phyloP scores from a whole-genome alignment of 2,329 filamentous ascomycete species.

The Blumeria graminis region DNA sequence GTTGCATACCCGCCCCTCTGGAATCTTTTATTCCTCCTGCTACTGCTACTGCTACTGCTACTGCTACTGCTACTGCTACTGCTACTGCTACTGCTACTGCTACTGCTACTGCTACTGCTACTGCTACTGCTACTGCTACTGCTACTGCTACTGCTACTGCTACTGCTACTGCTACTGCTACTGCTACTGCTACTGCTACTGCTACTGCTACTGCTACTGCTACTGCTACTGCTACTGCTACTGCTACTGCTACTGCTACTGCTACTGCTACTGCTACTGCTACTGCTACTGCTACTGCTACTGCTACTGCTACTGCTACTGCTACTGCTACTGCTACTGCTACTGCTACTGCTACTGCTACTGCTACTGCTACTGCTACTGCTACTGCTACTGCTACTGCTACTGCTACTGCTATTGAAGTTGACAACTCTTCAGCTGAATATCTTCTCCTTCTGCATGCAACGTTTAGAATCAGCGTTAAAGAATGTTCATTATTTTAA shows the following conservation, averaged over 20 bases:
- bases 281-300: background rate
- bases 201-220: background rate
- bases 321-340: background rate
- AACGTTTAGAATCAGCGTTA: too few relatives aligned
- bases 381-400: too few relatives aligned
- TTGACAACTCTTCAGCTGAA: too few relatives aligned
- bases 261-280: background rate
- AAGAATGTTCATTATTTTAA: too few relatives aligned
- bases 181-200: background rate
- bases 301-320: background rate
- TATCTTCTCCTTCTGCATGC: too few relatives aligned
- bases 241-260: too few relatives aligned
- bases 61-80: background rate
- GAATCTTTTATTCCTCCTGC: too few relatives aligned
- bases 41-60: background rate
- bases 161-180: background rate
- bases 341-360: background rate
- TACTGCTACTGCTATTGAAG: too few relatives aligned
- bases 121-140: too few relatives aligned
- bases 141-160: background rate
- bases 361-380: too few relatives aligned
- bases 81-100: background rate
- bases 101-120: background rate
- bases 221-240: background rate
- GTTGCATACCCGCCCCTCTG: too few relatives aligned